Conservation (phyloP, 2,329 filamentous ascomycete species). For the Pezizomycotina sp. region DNA sequence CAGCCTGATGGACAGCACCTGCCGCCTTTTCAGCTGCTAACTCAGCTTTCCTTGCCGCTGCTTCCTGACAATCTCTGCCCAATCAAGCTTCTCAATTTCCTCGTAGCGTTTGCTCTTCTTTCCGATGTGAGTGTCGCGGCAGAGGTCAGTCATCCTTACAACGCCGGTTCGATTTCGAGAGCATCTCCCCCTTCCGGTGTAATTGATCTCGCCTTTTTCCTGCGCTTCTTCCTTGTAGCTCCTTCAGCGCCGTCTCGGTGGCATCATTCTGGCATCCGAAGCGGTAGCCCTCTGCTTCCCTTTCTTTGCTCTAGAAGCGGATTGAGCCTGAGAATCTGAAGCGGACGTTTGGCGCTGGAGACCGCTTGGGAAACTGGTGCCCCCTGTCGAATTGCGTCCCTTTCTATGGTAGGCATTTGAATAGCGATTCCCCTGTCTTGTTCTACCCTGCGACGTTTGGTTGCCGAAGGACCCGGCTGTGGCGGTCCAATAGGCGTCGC, state of each 20-base stretch:
- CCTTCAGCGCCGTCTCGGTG: conserved; percentile 1
- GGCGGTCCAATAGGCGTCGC: neutral
- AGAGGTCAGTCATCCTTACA: conserved; percentile 57
- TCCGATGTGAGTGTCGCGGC: conserved; percentile 51
- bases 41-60: conserved; percentile 27
- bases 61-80: conserved; percentile 34
- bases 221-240: conserved; percentile 14
- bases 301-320: neutral
- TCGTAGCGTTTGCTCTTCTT: conserved; percentile 60
- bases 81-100: conserved; percentile 52
- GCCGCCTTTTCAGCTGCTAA: conserved; percentile 26
- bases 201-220: conserved; percentile 30
- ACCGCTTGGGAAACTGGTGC: too few relatives aligned
- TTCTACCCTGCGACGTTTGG: neutral
- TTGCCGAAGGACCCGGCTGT: neutral
- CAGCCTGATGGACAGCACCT: conserved; percentile 26
- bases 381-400: neutral
- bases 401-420: neutral
- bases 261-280: too few relatives aligned
- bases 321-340: too few relatives aligned
- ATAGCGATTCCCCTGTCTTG: neutral
- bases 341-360: too few relatives aligned
- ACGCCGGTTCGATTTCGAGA: conserved; percentile 47
- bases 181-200: conserved; percentile 49
- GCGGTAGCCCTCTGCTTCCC: conserved; percentile 6